phyloP scores from a whole-genome alignment of 2,329 filamentous ascomycete genomes.

The Cordyceps javanica region DNA sequence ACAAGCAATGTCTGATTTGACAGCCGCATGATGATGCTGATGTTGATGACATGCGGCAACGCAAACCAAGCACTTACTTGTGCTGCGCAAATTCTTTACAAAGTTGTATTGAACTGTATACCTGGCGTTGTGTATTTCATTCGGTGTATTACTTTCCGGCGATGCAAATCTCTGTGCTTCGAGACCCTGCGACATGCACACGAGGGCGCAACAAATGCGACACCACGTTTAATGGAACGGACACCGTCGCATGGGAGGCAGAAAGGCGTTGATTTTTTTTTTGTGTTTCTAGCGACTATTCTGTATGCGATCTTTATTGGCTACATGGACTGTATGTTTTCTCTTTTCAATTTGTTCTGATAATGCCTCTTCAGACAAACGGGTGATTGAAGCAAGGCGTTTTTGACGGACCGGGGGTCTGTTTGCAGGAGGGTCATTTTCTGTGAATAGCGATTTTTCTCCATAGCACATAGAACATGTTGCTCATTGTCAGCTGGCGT shows the following conservation, averaged over 20 bases:
- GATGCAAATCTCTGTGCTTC: slow-evolving; percentile 22
- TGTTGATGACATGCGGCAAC: slow-evolving; percentile 17
- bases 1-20: slow-evolving; percentile 59
- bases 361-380: background rate
- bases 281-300: slow-evolving; percentile 1
- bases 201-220: background rate
- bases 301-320: slow-evolving; percentile 13
- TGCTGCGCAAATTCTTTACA: background rate
- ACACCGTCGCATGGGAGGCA: slow-evolving; percentile 10
- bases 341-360: slow-evolving; percentile 12
- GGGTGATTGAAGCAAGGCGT: slow-evolving; percentile 3
- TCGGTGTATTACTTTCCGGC: slow-evolving; percentile 12
- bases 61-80: slow-evolving; percentile 16
- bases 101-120: background rate
- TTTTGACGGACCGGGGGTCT: background rate
- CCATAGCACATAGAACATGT: background rate
- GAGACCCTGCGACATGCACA: slow-evolving; percentile 26
- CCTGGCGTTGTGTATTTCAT: slow-evolving; percentile 4
- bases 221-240: background rate
- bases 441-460: background rate
- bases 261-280: slow-evolving; percentile 8
- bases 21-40: slow-evolving; percentile 35
- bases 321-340: slow-evolving; percentile 14
- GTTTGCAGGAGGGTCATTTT: slow-evolving; percentile 6
- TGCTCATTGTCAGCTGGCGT: background rate